phyloP scores from a whole-genome alignment of 2,329 filamentous ascomycete genomes.

The Beauveria bassiana region DNA sequence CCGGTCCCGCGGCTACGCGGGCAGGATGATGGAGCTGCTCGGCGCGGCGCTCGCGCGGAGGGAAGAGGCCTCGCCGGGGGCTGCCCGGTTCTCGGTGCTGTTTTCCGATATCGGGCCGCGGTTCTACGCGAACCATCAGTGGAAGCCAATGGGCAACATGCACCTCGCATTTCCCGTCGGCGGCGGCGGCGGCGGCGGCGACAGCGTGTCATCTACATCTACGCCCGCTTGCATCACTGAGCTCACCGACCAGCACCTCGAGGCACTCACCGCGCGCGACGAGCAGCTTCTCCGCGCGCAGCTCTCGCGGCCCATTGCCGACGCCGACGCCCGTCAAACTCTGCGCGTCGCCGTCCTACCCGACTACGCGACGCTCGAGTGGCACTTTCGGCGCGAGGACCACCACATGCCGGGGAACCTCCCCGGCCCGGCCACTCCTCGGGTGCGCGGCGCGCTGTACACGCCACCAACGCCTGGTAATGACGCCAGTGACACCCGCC shows the following conservation, averaged over 20 bases:
- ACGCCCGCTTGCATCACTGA: conserved; percentile 23
- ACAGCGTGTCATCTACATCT: conserved; percentile 14
- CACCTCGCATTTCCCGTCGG: conserved; percentile 55
- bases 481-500: conserved; percentile 34
- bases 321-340: conserved; percentile 16
- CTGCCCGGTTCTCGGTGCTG: conserved; percentile 62
- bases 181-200: conserved; percentile 17
- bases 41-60: conserved; percentile 31
- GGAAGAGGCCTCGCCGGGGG: conserved; percentile 22
- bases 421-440: conserved; percentile 42
- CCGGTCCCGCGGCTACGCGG: conserved; percentile 68
- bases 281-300: conserved; percentile 50
- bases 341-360: conserved; percentile 27
- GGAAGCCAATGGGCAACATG: conserved; percentile 64
- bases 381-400: conserved; percentile 67
- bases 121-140: conserved; percentile 73
- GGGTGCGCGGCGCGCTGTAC: conserved; percentile 64
- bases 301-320: conserved; percentile 30
- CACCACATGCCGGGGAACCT: conserved; percentile 66
- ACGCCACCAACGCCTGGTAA: conserved; percentile 29
- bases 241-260: conserved; percentile 53
- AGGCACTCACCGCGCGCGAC: conserved; percentile 55
- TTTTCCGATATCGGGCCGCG: conserved; percentile 80
- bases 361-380: conserved; percentile 34
- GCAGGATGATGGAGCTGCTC: conserved; percentile 64